Conservation (phyloP, 352 stramenopile genomes). For the Phytophthora constricta region DNA sequence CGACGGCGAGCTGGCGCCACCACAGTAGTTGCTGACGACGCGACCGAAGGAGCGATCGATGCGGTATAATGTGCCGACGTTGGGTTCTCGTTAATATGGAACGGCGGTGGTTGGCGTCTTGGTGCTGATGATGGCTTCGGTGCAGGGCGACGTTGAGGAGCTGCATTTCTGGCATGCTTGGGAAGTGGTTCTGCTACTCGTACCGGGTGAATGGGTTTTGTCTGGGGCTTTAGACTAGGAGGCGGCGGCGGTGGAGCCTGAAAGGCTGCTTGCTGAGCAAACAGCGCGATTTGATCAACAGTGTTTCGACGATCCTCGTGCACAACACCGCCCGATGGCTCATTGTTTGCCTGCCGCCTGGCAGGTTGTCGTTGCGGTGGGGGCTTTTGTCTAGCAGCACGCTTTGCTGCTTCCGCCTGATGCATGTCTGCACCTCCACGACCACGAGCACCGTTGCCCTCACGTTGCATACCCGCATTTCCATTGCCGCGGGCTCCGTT, state of each 20-base stretch:
- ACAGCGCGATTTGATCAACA: not conserved
- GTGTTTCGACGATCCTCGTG: not conserved
- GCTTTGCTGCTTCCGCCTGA: no score
- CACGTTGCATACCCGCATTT: not conserved
- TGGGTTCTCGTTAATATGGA: not conserved
- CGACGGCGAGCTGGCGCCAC: not conserved
- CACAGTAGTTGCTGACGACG: not conserved
- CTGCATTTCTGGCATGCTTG: not conserved
- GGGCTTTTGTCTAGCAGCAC: no score
- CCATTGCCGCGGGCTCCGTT: not conserved
- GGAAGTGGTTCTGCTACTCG: not conserved
- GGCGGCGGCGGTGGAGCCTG: not conserved
- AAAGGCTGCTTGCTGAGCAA: constrained; percentile 7
- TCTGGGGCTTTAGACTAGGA: not conserved
- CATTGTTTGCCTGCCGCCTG: constrained; percentile 2
- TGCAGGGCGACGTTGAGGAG: not conserved
- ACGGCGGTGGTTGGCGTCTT: not conserved
- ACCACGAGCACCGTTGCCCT: not conserved
- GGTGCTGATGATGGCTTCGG: not conserved
- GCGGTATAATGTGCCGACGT: not conserved
- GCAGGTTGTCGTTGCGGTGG: not conserved
- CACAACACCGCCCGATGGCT: not conserved
- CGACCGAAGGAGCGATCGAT: not conserved
- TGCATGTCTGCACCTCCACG: no score
- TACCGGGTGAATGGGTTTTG: not conserved